These are phyloP conservation scores for Aspergillus viridinutans DNA, from an alignment of 2,329 filamentous ascomycete genomes.

Conservation along the genomic window DNA sequence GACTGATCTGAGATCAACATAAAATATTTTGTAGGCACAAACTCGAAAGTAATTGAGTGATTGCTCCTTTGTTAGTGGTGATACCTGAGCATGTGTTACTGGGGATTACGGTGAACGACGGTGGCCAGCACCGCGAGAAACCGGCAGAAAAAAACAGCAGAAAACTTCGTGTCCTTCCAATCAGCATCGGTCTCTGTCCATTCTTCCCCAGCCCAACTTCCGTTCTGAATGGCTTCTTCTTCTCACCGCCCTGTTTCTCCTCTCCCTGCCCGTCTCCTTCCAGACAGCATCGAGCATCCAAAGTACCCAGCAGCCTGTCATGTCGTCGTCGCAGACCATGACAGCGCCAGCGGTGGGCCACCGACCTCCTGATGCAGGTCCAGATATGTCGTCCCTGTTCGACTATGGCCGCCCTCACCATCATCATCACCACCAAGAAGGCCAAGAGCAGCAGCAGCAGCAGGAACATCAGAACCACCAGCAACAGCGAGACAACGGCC, in stretches of 20 bases:
- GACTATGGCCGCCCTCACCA: constrained; percentile 33
- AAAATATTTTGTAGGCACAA: not conserved
- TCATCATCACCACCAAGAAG: constrained; percentile 17
- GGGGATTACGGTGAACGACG: not conserved
- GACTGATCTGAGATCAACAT: not conserved
- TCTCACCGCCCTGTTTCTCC: constrained; percentile 11
- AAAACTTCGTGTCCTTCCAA: constrained; percentile 1
- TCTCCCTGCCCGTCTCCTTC: constrained; percentile 18
- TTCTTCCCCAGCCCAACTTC: not conserved
- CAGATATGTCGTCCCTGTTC: constrained; percentile 38
- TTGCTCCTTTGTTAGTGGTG: no score
- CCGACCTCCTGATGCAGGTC: constrained; percentile 41
- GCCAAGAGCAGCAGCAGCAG: constrained; percentile 22
- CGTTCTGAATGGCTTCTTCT: not conserved
- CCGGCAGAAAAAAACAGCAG: constrained; percentile 11
- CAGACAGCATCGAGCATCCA: not conserved
- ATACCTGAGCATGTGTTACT: not conserved
- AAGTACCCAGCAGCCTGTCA: constrained; percentile 32
- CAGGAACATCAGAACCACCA: constrained; percentile 8
- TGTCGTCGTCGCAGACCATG: constrained; percentile 46
- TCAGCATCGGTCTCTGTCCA: constrained; percentile 4
- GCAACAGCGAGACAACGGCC: constrained; percentile 14
- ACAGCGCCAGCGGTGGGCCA: constrained; percentile 45
- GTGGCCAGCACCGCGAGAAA: not conserved
- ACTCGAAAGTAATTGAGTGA: no score